Evolutionary conservation across 768 basidiomycete genomes (phyloP).

Genomic region (Mycena albidolilacea): DNA sequence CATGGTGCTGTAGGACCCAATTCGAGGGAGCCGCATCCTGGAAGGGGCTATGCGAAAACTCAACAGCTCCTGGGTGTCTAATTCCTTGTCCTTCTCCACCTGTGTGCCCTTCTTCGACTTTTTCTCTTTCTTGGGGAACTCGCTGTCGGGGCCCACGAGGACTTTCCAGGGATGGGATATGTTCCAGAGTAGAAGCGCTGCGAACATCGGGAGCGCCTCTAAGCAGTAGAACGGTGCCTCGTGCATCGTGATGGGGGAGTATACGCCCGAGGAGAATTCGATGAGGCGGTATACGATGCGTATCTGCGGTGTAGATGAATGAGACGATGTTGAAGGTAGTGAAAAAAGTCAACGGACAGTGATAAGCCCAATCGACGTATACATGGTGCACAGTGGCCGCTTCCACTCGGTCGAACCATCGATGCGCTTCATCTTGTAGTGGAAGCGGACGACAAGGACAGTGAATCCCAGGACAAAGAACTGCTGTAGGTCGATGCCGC

Average conservation of each 20-base stretch:
- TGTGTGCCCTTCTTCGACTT: constrained; percentile 12
- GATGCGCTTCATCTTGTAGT: constrained; percentile 31
- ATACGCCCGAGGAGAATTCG: constrained; percentile 41
- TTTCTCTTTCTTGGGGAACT: constrained; percentile 41
- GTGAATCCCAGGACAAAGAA: constrained; percentile 42
- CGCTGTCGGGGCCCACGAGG: constrained; percentile 43
- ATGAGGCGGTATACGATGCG: constrained; percentile 45
- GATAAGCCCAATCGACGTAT: constrained; percentile 41
- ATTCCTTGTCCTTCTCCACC: constrained; percentile 10
- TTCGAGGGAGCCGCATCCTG: not conserved
- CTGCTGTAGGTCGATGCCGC: constrained; percentile 44
- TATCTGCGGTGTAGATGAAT: constrained; percentile 13
- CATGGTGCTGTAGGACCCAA: not conserved
- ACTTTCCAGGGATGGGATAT: constrained; percentile 40
- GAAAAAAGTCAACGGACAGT: constrained; percentile 28
- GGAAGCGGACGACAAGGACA: constrained; percentile 39
- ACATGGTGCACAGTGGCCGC: constrained; percentile 40
- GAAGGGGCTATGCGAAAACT: not conserved
- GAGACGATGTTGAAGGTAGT: not conserved
- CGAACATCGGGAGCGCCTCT: constrained; percentile 45
- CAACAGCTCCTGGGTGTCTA: not conserved
- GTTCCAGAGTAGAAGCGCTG: constrained; percentile 37
- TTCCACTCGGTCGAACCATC: constrained; percentile 37
- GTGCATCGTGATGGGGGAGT: constrained; percentile 35
- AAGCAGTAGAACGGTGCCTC: constrained; percentile 43